phyloP scores from a whole-genome alignment of 2,329 filamentous ascomycete genomes.

The Nigrospora osmanthi region DNA sequence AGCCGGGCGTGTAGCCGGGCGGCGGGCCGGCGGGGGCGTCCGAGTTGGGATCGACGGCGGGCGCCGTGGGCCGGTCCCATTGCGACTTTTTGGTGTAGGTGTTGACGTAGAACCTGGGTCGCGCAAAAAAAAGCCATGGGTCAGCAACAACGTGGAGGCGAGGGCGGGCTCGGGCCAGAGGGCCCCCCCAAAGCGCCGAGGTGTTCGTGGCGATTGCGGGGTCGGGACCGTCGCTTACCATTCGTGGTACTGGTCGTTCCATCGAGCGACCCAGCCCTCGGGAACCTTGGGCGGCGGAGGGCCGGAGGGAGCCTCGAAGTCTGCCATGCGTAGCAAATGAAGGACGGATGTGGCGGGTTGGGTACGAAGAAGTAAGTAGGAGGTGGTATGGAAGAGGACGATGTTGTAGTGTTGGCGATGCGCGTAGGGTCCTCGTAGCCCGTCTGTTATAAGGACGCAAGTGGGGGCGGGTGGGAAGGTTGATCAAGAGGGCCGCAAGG shows the following conservation, averaged over 20 bases:
- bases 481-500: no score
- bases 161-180: no score
- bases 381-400: background rate
- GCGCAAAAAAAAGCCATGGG: background rate
- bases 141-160: no score
- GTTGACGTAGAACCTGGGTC: slow-evolving; percentile 81
- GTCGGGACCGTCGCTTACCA: slow-evolving; percentile 35
- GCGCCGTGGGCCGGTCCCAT: slow-evolving; percentile 76
- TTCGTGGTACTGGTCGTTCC: slow-evolving; percentile 83
- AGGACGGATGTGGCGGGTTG: background rate
- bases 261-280: slow-evolving; percentile 78
- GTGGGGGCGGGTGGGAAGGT: no score
- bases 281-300: slow-evolving; percentile 56
- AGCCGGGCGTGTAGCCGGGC: slow-evolving; percentile 53
- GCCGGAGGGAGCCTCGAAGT: slow-evolving; percentile 44
- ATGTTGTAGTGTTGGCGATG: no score
- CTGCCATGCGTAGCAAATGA: slow-evolving; percentile 34
- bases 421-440: no score
- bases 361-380: background rate
- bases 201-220: background rate
- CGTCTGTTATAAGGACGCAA: no score
- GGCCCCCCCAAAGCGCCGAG: no score
- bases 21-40: slow-evolving; percentile 51
- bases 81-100: slow-evolving; percentile 80
- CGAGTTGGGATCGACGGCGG: slow-evolving; percentile 46